Base-by-base conservation (phyloP, 768 basidiomycete genomes). In the Hemileccinum impolitum region DNA sequence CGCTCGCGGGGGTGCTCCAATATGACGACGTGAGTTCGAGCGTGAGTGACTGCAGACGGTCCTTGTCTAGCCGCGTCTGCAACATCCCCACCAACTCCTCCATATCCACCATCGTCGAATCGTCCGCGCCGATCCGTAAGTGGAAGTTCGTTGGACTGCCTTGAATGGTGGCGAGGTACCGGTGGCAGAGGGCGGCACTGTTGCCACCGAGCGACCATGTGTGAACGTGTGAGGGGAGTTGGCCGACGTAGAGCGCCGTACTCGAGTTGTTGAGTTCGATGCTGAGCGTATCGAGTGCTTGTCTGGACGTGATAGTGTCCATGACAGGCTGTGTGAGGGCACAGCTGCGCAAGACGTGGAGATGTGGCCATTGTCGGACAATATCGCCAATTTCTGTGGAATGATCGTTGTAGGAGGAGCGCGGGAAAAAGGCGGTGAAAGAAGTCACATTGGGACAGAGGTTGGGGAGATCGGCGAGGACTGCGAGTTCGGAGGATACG, bases 191-290 rank as follows among this genome's bases (percentile, higher is more conserved):
- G 1, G 44, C 35, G 1, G 63, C 58, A 19, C 51, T 64, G 38
- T 60, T 64, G 0, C 55, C 63, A 1, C 60, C 60, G 4, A 64
- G 55, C 5, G 63, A 62, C 47, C 43, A 60, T 1, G 53, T 60
- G 18, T 47, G 52, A 1, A 64, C 48, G 9, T 57, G 49, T 1
- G 53, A 14, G 1, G 63, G 60, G 17, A 64, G 46, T 1, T 26
- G 46, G 18, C 63, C 63, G n/a, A 51, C 39, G 26, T 60, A 64
- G 9, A 44, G 12, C 1, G 57, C 55, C 0, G 55, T 56, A 3
- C 30, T 56, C 12, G 60, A 59, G 15, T 64, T 59, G 39, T 64
- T 64, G 42, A 64, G 58, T n/a, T 64, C 63, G 37, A 62, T 62
- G 25, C 48, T 55, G 17, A 64, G 58, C 0, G 63, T 57, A 2